These are phyloP conservation scores for Martensiomyces pterosporus DNA, from an alignment of 192 early-diverging fungal species.

Conservation along the genomic window DNA sequence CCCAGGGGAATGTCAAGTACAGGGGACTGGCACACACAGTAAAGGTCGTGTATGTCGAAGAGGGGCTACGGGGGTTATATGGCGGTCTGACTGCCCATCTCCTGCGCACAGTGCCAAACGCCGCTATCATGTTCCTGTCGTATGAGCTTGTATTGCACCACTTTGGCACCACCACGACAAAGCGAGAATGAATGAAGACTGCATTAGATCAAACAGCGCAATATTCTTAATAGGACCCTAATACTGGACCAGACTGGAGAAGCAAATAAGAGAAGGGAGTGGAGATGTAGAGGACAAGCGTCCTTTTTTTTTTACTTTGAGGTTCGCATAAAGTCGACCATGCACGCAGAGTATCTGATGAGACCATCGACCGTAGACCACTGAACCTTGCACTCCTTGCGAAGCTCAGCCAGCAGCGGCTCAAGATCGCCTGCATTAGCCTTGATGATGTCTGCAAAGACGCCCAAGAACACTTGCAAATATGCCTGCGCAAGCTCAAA, in stretches of 20 bases:
- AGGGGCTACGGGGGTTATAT: conserved; percentile 83
- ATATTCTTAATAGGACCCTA: background rate
- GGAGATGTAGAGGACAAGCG: background rate
- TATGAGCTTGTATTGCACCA: conserved; percentile 71
- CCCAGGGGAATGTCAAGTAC: conserved; percentile 67
- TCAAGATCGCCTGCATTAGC: conserved; percentile 54
- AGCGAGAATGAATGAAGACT: background rate
- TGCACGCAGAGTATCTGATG: conserved; percentile 46
- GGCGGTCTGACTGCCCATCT: conserved; percentile 95
- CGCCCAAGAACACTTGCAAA: conserved; percentile 70
- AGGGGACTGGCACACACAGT: conserved; percentile 62
- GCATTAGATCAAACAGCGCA: background rate
- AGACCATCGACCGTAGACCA: conserved; percentile 40
- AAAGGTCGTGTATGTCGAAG: conserved; percentile 62
- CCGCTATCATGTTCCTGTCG: conserved; percentile 88
- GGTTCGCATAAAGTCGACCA: conserved; percentile 44
- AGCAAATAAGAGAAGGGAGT: conserved; percentile 1
- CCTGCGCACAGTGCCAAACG: conserved; percentile 92
- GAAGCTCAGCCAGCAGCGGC: conserved; percentile 42
- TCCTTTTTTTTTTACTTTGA: conserved; percentile 13
- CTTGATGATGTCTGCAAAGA: conserved; percentile 75
- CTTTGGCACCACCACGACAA: conserved; percentile 22
- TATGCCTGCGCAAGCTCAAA: conserved; percentile 86
- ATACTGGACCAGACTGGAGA: too few species aligned
- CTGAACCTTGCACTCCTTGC: conserved; percentile 20